Base-by-base conservation (phyloP, 768 basidiomycete genomes). In the Rhodotorula toruloides region DNA sequence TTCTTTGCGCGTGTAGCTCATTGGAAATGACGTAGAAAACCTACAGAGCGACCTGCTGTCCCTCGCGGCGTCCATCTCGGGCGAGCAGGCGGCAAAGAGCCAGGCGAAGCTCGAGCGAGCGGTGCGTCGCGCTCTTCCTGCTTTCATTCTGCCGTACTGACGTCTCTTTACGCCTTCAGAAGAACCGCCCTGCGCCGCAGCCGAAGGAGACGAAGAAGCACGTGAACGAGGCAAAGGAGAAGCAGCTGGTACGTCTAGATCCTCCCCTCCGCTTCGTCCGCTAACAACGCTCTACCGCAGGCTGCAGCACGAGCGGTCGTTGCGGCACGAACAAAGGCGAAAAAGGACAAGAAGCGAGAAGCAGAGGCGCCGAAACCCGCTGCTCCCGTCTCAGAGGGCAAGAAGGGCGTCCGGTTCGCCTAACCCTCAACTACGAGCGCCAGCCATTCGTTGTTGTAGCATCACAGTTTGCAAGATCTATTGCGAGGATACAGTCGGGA, bases 371-470 rank as follows among this genome's bases (percentile, higher is more conserved):
- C 60, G 11, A 53, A 50, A 19, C 42, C 61, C 0, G 50, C 50
- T 1, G 42, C 36, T 0, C 31, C 60, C 8, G 39, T 53, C 3
- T 34, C 57, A 27, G 60, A 58, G n/a, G 66, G 56, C 0, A 62
- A 62, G 43, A 67, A 67, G 47, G 34, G 57, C 2, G 66, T 67
- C 17, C 58, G 55, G 7, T 67, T 67, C 52, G 66, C 66, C 36
- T 67, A 3, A 21, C 13, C n/a, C 11, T 29, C 42, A 32, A 14
- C 16, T 40, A 27, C 39, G n/a, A n/a, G n/a, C n/a, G n/a, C n/a
- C n/a, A 43, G 17, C 10, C 42, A 43, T 43, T 43, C 42, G 31
- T 62, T 67, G 66, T 67, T 67, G 66, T 67, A 47, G 49, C 29
- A 19, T 48, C n/a, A 11, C 31, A 27, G 16, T 50, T 6, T 52